A percentile compares a stretch with the other conserved stretches of the same genome.
These are phyloP conservation scores for Leishmania braziliensis DNA, from an alignment of 208 protist species.

Conservation along the genomic window DNA sequence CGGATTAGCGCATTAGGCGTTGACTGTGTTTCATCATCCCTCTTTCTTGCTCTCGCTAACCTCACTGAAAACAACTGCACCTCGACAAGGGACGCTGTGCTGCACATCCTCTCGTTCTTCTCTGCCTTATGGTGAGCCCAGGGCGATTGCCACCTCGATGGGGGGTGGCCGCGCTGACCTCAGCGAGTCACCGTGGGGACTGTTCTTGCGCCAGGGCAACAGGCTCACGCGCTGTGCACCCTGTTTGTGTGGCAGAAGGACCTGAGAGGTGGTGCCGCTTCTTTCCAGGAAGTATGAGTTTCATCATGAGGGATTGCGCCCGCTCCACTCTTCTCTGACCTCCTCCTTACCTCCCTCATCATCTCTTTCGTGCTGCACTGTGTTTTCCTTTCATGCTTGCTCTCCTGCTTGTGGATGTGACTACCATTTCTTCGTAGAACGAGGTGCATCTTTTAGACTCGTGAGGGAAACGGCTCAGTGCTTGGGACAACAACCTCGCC, in stretches of 20 bases:
- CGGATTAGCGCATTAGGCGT: background rate
- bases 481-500: background rate
- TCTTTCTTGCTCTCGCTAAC: background rate
- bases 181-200: background rate
- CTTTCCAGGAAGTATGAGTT: background rate
- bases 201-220: background rate
- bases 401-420: background rate
- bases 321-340: background rate
- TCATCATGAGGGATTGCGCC: background rate
- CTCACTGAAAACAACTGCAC: background rate
- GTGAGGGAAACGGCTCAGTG: background rate
- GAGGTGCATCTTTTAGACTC: background rate
- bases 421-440: background rate
- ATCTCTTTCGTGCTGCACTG: background rate
- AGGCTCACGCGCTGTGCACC: background rate
- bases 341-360: background rate
- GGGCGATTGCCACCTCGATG: background rate
- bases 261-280: background rate
- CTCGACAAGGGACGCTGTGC: background rate
- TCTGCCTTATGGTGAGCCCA: background rate
- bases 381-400: background rate
- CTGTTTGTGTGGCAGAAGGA: background rate
- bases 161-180: background rate
- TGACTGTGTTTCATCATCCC: background rate
- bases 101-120: background rate